Evolutionary conservation across 768 basidiomycete genomes (phyloP).

Genomic region (Termitomyces sp.): DNA sequence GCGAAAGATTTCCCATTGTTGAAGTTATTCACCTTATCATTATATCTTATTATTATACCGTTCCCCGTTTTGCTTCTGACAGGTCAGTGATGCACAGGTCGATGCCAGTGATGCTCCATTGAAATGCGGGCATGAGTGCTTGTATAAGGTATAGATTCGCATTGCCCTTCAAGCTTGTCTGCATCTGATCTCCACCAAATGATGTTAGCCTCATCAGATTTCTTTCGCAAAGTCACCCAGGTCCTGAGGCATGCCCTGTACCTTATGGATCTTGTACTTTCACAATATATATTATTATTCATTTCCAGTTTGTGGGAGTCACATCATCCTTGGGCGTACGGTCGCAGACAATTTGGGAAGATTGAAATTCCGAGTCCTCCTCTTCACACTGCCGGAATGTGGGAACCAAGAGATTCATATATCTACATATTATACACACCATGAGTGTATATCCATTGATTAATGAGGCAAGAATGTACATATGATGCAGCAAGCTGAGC

Average conservation of each 20-base stretch:
- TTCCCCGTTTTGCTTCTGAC: not conserved
- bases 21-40: no score
- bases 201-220: conserved; percentile 47
- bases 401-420: no score
- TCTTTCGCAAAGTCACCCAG: conserved; percentile 62
- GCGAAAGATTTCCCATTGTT: conserved; percentile 51
- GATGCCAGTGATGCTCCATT: conserved; percentile 58
- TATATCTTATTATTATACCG: conserved; percentile 38
- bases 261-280: conserved; percentile 54
- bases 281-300: no score
- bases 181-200: conserved; percentile 16
- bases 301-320: no score
- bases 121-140: conserved; percentile 63
- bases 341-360: no score
- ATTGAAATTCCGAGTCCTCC: no score
- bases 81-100: conserved; percentile 48
- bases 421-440: no score
- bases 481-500: no score
- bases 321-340: no score
- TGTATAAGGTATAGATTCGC: conserved; percentile 45
- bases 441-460: no score
- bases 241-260: conserved; percentile 44
- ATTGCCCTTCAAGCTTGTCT: not conserved
- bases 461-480: no score
- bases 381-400: no score